Base-by-base conservation (phyloP, 1,139 yeast species). In the Meyerozyma athensensis region DNA sequence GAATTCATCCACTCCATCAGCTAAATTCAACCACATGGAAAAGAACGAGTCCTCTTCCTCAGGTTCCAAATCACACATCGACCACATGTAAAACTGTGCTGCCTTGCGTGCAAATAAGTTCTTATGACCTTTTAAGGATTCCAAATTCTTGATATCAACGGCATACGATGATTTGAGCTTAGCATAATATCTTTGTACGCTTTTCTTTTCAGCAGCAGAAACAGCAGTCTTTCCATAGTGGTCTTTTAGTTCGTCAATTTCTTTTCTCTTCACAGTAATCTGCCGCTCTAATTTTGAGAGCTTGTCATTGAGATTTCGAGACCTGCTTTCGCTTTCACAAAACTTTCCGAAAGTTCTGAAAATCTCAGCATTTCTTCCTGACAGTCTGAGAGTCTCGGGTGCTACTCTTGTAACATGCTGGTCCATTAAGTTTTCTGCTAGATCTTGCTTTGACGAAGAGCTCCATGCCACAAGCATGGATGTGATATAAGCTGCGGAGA, bases 11-110 rank as follows among this genome's bases (percentile, higher is more conserved):
- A 68, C 66, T 5, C 55, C 55, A 3, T 79, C 68, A 47, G 74
- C 72, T 9, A 24, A 24, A 42, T 83, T 86, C 31, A 92, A 67
- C 96, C 97, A 90, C n/a, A 90, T 58, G 0, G 94, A 84, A 54
- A 90, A 81, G 44, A 90, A 82, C 39, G 86, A 74, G 47, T 87
- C 95, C 36, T 84, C 64, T 41, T 78, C 82, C 41, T 79, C 82
- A 38, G 72, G 69, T 10, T 62, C 65, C 28, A 70, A 74, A 18
- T 65, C 58, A 2, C 68, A 58, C 21, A 82, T 61, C 35, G 86
- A 67, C 36, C 64, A 67, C 39, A 87, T 54, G 50, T 83, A 86
- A 47, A 74, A 81, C 32, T 68, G 72, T 9, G 84, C 66, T 0
- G 95, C 78, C 33, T 76, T 72, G 14, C 59, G 58, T 6, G 79